These are phyloP conservation scores for Grigorovia transvaalensis DNA, from an alignment of 805 yeast genomes.

Conservation along the genomic window DNA sequence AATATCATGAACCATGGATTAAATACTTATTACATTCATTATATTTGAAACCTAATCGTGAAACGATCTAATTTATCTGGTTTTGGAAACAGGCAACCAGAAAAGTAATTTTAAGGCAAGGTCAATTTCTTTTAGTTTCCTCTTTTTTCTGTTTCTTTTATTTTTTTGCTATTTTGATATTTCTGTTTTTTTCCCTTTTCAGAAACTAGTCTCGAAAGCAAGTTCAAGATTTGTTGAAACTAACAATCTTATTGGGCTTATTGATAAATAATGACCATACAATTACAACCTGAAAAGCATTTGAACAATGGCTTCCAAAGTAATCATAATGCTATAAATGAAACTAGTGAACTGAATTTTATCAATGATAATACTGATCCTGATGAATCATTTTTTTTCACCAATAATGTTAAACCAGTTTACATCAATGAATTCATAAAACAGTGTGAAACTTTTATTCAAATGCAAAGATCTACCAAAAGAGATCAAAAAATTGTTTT, in stretches of 20 bases:
- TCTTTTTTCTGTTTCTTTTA: neutral
- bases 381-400: conserved; percentile 35
- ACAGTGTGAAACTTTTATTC: conserved; percentile 53
- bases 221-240: neutral
- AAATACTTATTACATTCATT: conserved; percentile 29
- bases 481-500: conserved; percentile 49
- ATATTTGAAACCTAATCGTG: conserved; percentile 14
- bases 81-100: neutral
- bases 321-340: neutral
- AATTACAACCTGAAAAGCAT: neutral
- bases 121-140: neutral
- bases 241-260: neutral
- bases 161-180: neutral
- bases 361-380: neutral
- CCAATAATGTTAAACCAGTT: conserved; percentile 58
- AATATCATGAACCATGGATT: conserved; percentile 60
- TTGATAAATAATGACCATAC: neutral
- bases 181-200: neutral
- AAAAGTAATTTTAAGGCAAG: neutral
- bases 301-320: neutral
- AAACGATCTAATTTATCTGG: neutral
- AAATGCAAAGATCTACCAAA: conserved; percentile 36
- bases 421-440: conserved; percentile 54
- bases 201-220: neutral
- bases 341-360: too few species aligned